These are phyloP conservation scores for Pulveroboletus sp. DNA, from an alignment of 768 basidiomycete genomes.

Conservation along the genomic window DNA sequence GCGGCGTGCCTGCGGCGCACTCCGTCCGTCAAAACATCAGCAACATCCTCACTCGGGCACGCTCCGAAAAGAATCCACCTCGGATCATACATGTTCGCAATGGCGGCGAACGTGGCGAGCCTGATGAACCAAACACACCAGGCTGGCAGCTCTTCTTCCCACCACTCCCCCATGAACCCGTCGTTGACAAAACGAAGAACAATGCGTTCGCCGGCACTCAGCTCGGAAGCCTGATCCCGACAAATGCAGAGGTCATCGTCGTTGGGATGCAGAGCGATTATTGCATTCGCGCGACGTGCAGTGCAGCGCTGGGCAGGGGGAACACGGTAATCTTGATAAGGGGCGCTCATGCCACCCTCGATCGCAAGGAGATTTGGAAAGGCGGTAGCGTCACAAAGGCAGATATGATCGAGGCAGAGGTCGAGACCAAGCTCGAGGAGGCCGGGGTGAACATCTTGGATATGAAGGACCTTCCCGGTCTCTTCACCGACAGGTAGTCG, in stretches of 20 bases:
- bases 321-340: slow-evolving; percentile 61
- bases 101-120: slow-evolving; percentile 53
- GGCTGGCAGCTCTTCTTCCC: slow-evolving; percentile 62
- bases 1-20: slow-evolving; percentile 48
- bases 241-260: slow-evolving; percentile 58
- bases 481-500: slow-evolving; percentile 54
- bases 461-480: slow-evolving; percentile 56
- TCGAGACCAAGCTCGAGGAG: slow-evolving; percentile 65
- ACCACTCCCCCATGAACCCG: slow-evolving; percentile 45
- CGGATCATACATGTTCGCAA: slow-evolving; percentile 68
- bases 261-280: slow-evolving; percentile 68
- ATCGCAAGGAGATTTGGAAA: slow-evolving; percentile 58
- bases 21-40: slow-evolving; percentile 45
- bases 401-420: slow-evolving; percentile 47
- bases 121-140: slow-evolving; percentile 49
- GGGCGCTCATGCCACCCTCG: slow-evolving; percentile 65
- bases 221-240: slow-evolving; percentile 45
- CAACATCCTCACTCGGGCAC: slow-evolving; percentile 46
- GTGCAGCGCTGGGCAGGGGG: slow-evolving; percentile 55
- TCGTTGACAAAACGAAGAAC: slow-evolving; percentile 65
- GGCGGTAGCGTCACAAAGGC: slow-evolving; percentile 45
- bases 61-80: slow-evolving; percentile 43
- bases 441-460: slow-evolving; percentile 61
- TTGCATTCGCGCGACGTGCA: slow-evolving; percentile 53
- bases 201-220: slow-evolving; percentile 63